Base-by-base conservation (phyloP, 768 basidiomycete genomes). In the Lyophyllum decastes region DNA sequence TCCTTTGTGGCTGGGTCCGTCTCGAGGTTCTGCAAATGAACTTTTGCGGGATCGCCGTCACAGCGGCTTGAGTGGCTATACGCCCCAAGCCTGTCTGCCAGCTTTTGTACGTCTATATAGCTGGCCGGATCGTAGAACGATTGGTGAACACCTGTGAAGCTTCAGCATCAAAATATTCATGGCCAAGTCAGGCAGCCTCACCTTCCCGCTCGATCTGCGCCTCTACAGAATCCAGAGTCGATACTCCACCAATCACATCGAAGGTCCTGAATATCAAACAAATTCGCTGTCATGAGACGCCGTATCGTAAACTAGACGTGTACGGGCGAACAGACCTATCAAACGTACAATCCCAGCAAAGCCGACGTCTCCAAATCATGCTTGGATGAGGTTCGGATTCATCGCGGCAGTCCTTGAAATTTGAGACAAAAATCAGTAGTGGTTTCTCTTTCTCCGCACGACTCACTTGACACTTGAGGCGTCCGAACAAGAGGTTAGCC, bases 401-500 rank as follows among this genome's bases (percentile, higher is more conserved):
- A 10, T 10, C 30, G 10, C 10, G 30, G 30, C 30, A 30, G 30
- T 30, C 30, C 30, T 30, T 10, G 30, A 30, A n/a, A 30, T 30
- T 30, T 4, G 4, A 4, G 30, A 10, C 30, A 10, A 30, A 10
- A 10, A 30, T 30, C 30, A 30, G 10, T 10, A 30, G 30, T 10
- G 30, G 30, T 30, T 30, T 30, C 4, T 4, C 4, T 4, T 4
- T 30, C 5, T 30, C 30, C 10, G 30, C 30, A 30, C 30, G 30
- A 30, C 30, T 30, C 33, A 44, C 57, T 43, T 58, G 21, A 22
- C 57, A 58, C 24, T 22, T 48, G 34, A 34, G 47, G 11, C 44
- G 22, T 17, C 57, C 57, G 24, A 58, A 58, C 5, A 58, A 35
- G 7, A 58, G 24, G n/a, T 52, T 22, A 9, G 57, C 57, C 57